Evolutionary conservation across 768 basidiomycete genomes (phyloP).

Genomic region (Calocybe indica): DNA sequence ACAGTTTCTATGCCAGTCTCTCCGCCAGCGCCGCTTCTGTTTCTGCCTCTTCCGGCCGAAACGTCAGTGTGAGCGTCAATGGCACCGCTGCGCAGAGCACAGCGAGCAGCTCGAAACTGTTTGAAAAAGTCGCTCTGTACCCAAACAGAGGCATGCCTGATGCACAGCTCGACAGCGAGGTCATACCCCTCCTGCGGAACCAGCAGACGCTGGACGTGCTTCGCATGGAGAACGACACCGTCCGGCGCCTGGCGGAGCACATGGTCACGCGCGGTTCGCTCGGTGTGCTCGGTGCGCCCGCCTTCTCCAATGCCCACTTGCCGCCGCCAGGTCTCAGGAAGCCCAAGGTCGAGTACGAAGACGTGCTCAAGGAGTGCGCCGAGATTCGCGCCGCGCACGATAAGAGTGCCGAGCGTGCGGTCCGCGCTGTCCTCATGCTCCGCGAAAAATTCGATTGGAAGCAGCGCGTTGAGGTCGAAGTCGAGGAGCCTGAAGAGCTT

Average conservation of each 20-base stretch:
- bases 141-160: conserved; percentile 55
- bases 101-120: conserved; percentile 35
- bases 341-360: conserved; percentile 42
- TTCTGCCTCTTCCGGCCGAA: conserved; percentile 2
- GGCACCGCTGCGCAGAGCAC: conserved; percentile 9
- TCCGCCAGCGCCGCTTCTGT: conserved; percentile 37
- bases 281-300: conserved; percentile 35
- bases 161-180: conserved; percentile 63
- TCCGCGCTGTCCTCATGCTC: conserved; percentile 74
- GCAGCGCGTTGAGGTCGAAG: conserved; percentile 71
- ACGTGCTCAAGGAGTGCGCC: conserved; percentile 60
- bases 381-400: conserved; percentile 70
- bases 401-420: conserved; percentile 66
- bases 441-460: conserved; percentile 81
- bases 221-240: conserved; percentile 63
- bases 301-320: conserved; percentile 22
- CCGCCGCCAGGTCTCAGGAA: conserved; percentile 20
- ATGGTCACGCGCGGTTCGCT: conserved; percentile 56
- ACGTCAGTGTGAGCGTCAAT: conserved; percentile 5
- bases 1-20: conserved; percentile 47
- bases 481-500: conserved; percentile 74
- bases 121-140: conserved; percentile 65
- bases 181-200: conserved; percentile 70
- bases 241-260: conserved; percentile 61
- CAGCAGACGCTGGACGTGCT: conserved; percentile 78